Evolutionary conservation across 1,284 basidiomycete genomes (phyloP).

Genomic region (Sporisorium exsertum): DNA sequence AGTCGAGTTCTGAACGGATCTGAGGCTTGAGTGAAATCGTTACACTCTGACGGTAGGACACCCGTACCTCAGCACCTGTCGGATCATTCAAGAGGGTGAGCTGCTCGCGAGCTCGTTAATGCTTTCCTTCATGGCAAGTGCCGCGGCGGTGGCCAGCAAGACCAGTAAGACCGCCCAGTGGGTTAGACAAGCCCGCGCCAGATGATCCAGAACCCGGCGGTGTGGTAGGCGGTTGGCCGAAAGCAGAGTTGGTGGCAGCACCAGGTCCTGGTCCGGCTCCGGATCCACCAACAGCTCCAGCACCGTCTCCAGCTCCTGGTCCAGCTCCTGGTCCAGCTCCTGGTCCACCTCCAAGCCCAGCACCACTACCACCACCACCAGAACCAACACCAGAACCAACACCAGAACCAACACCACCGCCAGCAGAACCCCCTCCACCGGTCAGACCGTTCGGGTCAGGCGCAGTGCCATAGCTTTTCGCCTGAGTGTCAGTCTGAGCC

Average conservation of each 20-base stretch:
- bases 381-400: background rate
- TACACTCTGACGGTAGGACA: background rate
- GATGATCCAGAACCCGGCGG: background rate
- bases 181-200: background rate
- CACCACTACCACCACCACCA: background rate
- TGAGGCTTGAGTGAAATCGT: background rate
- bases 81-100: background rate
- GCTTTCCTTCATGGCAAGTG: background rate
- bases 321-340: background rate
- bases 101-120: background rate
- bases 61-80: constrained; percentile 3
- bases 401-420: background rate
- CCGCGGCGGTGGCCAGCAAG: constrained; percentile 13
- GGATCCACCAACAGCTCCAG: background rate
- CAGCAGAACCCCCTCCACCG: background rate
- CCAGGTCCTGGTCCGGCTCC: background rate
- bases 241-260: background rate
- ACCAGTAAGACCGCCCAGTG: background rate
- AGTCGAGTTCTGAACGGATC: background rate
- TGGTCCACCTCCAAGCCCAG: background rate
- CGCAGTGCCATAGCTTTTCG: constrained; percentile 3
- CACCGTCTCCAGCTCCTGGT: background rate
- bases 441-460: background rate
- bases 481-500: background rate
- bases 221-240: background rate